Evolutionary conservation across 768 basidiomycete genomes (phyloP), one percentile per base, ranked within the genome.

Genomic region (Floccularia luteovirens): DNA sequence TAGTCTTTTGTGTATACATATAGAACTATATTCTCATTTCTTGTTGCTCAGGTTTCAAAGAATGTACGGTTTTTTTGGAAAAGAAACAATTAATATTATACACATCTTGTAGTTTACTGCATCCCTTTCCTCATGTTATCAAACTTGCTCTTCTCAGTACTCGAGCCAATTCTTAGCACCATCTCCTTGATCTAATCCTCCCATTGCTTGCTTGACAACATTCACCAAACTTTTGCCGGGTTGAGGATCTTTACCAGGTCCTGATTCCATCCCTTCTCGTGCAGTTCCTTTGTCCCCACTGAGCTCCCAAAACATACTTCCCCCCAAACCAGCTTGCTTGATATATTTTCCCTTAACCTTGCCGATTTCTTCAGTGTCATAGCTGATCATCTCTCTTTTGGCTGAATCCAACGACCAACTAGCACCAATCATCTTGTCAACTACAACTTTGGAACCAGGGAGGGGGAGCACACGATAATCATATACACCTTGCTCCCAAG

Each of bases 231-330:
- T 88, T 44, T 58, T 55, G 3, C 89, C 81, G 22, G 78, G 74
- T 47, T 83, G 76, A 2, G 70, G 67, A 20, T 82, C 82, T 59
- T 91, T 91, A 2, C 87, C 88, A 1, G 62, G 69, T 2, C 86
- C 84, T 5, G 62, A 60, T 47, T 90, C 86, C 77, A 89, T 81
- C 11, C 76, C 84, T 27, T 83, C 77, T 38, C 85, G 72, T 22
- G 57, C 49, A 3, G 63, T 62, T 1, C 77, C 77, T 57, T 90
- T 90, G 62, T 97, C 94, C 2, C 89, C 90, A 48, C 82, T 85
- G 30, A 94, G 67, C 57, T 93, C 90, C 90, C 89, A 91, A 49
- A 83, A 83, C 96, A 99, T 99, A 41, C 84, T 86, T 0, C 96
- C 96, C 4, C 87, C 89, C 3, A 98, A 63, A 0, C 77, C 75